Percentiles rank a stretch among this genome's conserved stretches.
These are phyloP conservation scores for Ustilago shanxiensis DNA, from an alignment of 1,284 basidiomycete genomes.

Conservation along the genomic window DNA sequence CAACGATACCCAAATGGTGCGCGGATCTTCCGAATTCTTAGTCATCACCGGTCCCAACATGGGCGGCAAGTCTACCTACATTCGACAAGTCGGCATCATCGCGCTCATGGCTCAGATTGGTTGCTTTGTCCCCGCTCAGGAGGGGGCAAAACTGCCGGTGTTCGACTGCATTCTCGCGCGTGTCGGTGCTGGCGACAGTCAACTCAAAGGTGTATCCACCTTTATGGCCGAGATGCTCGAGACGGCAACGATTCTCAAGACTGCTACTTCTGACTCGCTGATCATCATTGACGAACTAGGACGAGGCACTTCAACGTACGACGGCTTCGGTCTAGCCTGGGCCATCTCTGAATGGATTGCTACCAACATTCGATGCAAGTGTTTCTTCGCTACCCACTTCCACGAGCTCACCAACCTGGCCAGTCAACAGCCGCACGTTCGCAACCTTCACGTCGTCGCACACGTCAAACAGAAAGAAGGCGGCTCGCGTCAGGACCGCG, in stretches of 20 bases:
- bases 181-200: slow-evolving; percentile 97
- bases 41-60: slow-evolving; percentile 78
- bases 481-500: slow-evolving; percentile 75
- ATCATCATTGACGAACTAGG: slow-evolving; percentile 99
- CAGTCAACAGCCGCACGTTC: slow-evolving; percentile 86
- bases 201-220: slow-evolving; percentile 96
- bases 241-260: slow-evolving; percentile 91
- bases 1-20: slow-evolving; percentile 89
- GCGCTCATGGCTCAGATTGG: slow-evolving; percentile 95
- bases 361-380: slow-evolving; percentile 79
- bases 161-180: slow-evolving; percentile 97
- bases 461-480: slow-evolving; percentile 77
- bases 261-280: slow-evolving; percentile 90
- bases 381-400: slow-evolving; percentile 97
- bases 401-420: slow-evolving; percentile 95
- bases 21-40: slow-evolving; percentile 84
- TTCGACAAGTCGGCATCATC: slow-evolving; percentile 84
- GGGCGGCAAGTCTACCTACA: slow-evolving; percentile 64
- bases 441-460: slow-evolving; percentile 95
- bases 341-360: slow-evolving; percentile 98
- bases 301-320: slow-evolving; percentile 97
- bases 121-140: slow-evolving; percentile 83
- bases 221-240: slow-evolving; percentile 99
- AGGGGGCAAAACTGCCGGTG: slow-evolving; percentile 83
- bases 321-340: slow-evolving; percentile 98